Conservation (phyloP, 495 filamentous ascomycete species). For the Daldinia loculata region DNA sequence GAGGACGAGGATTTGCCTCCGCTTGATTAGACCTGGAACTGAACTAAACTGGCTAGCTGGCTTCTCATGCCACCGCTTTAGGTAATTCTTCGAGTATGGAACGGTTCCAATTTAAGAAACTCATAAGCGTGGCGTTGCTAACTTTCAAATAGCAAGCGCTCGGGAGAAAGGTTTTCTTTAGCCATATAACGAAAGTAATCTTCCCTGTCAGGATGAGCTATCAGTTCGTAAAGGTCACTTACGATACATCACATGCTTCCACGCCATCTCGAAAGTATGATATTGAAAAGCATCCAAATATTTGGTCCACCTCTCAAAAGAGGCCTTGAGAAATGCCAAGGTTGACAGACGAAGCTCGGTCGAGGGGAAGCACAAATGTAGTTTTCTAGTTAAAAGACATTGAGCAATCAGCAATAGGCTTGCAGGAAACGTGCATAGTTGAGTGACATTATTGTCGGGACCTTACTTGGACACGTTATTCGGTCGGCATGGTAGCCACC, state of each 20-base stretch:
- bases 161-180: neutral
- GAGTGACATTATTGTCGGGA: constrained; percentile 8
- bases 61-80: neutral
- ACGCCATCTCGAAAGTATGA: neutral
- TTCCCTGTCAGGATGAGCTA: neutral
- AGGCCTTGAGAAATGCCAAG: constrained; percentile 10
- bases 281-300: neutral
- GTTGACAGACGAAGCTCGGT: constrained; percentile 3
- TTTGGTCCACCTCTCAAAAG: neutral
- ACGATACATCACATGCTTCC: neutral
- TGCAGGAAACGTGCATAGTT: constrained; percentile 7
- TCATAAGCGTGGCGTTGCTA: neutral
- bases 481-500: neutral
- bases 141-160: neutral
- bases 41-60: neutral
- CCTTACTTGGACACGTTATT: constrained; percentile 24
- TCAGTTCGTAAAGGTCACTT: neutral
- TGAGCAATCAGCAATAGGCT: neutral
- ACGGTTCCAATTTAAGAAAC: neutral
- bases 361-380: neutral
- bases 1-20: neutral
- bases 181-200: neutral
- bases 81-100: neutral
- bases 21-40: too few species aligned
- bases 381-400: neutral